These are phyloP conservation scores for Rutstroemia sp. DNA, from an alignment of 2,329 filamentous ascomycete genomes.

Conservation along the genomic window DNA sequence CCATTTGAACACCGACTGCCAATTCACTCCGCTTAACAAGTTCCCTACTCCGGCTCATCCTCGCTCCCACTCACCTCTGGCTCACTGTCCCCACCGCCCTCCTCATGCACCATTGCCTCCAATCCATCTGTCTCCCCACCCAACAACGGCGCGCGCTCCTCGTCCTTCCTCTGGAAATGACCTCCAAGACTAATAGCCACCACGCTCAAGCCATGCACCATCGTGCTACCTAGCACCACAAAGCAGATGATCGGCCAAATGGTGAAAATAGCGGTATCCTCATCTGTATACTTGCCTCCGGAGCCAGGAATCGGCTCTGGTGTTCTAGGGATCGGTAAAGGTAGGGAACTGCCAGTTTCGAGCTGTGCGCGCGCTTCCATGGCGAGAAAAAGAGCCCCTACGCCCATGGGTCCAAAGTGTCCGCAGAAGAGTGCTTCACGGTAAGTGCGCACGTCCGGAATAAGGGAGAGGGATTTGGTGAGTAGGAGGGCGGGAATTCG, in stretches of 20 bases:
- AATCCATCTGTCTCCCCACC: constrained; percentile 42
- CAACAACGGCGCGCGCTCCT: constrained; percentile 41
- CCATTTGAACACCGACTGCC: too few species aligned
- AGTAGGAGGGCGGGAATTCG: constrained; percentile 44
- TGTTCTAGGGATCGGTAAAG: constrained; percentile 35
- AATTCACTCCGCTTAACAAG: background rate
- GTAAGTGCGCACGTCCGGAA: constrained; percentile 41
- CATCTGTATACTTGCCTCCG: background rate
- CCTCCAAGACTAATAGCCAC: constrained; percentile 40
- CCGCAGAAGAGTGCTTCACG: constrained; percentile 47
- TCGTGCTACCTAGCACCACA: constrained; percentile 43
- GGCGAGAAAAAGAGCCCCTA: constrained; percentile 48
- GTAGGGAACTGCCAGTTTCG: constrained; percentile 40
- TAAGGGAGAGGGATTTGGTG: constrained; percentile 34
- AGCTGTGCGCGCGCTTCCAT: constrained; percentile 47
- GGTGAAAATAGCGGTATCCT: constrained; percentile 35
- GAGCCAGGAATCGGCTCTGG: constrained; percentile 21
- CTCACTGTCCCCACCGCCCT: constrained; percentile 28
- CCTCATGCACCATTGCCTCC: constrained; percentile 41
- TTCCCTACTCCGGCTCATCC: background rate
- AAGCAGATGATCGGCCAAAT: constrained; percentile 50
- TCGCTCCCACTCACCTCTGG: constrained; percentile 26
- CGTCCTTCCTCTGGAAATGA: constrained; percentile 38
- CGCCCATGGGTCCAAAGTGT: constrained; percentile 51
- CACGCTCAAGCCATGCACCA: constrained; percentile 47